Base-by-base conservation (phyloP, 495 filamentous ascomycete species). In the Collariella sp. region DNA sequence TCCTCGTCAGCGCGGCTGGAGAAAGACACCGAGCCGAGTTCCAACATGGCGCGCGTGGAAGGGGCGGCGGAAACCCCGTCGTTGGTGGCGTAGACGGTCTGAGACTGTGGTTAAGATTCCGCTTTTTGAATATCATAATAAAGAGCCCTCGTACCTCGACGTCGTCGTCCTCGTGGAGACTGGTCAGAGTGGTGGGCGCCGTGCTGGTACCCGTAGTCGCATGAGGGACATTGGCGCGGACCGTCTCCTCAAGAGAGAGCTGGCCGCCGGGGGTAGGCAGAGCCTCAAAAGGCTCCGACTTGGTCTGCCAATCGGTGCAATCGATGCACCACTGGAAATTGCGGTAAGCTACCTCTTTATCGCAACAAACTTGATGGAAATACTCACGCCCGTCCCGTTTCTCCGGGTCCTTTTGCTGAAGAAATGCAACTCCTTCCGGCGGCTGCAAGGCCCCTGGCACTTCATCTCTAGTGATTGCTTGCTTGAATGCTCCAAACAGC, bases 331-430 rank as follows among this genome's bases (percentile, higher is more conserved):
- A 74, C 78, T 81, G 54, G 39, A n/a, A 35, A 0, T 23, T 19
- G 44, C 20, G 11, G 53, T 62, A 20, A 61, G 42, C 31, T 31
- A 40, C 24, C 0, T 5, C 0, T 9, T 10, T 22, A 20, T 46
- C 22, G 13, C 19, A n/a, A 31, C 22, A 6, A 23, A 40, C n/a
- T 16, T 11, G 24, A 40, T 18, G 2, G 20, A 48, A 36, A 38
- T 23, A 65, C 77, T 66, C 70, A 83, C 83, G 2, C 76, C 70
- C 11, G 62, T 58, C 11, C 77, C 72, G 1, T 65, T 67, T 18
- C 73, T 70, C 0, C 82, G 73, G 55, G 85, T 79, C 22, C 55
- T 67, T 56, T 81, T 84, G 40, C 78, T 77, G 62, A 86, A 89
- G 0, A 69, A 64, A 0, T 79, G 70, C 1, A 79, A 46, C 0